Base-by-base conservation (phyloP, 1,284 basidiomycete genomes). In the Ganoderma leucocontextum region DNA sequence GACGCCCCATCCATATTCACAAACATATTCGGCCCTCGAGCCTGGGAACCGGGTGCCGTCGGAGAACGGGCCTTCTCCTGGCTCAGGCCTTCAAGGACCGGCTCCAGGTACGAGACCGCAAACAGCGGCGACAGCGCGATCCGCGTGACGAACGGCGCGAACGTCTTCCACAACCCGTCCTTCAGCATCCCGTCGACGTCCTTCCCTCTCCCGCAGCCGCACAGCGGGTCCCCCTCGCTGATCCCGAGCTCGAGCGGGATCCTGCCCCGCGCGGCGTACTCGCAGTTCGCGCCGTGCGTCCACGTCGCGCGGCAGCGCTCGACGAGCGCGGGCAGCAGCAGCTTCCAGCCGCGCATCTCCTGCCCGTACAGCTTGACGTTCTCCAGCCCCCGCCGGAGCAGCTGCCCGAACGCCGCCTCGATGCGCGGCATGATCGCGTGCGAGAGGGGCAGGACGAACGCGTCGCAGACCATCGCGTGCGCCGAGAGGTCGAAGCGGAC, bases 261-360 rank as follows among this genome's bases (percentile, higher is more conserved):
- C 4, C 42, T 66, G 2, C 79, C 79, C 2, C 70, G 69, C 4
- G 55, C 36, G 5, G 68, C n/a, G 74, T 88, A 88, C 73, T 83
- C 82, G 78, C 88, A 89, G 38, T 75, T 76, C 10, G 74, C 22
- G 12, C 70, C 75, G 72, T 89, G 88, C 17, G 73, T 72, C 88
- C 88, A 89, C 0, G 77, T 80, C 0, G 77, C 80, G 12, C 88
- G 81, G 68, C 86, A 87, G 15, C 87, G 83, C 71, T 89, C 87
- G 6, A 80, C 81, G 36, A 85, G 70, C 6, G 79, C 78, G 5
- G 86, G 86, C 0, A 88, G 73, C 10, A 87, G 75, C 63, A 81
- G 76, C 64, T 83, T 83, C 87, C 87, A 89, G 1, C 78, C 78
- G 13, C 70, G 67, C 33, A 80, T 71, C 68, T 84, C 84, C 2